These are phyloP conservation scores for Penstemon barbatus DNA, from an alignment of 257 asterid genomes.

Conservation along the genomic window DNA sequence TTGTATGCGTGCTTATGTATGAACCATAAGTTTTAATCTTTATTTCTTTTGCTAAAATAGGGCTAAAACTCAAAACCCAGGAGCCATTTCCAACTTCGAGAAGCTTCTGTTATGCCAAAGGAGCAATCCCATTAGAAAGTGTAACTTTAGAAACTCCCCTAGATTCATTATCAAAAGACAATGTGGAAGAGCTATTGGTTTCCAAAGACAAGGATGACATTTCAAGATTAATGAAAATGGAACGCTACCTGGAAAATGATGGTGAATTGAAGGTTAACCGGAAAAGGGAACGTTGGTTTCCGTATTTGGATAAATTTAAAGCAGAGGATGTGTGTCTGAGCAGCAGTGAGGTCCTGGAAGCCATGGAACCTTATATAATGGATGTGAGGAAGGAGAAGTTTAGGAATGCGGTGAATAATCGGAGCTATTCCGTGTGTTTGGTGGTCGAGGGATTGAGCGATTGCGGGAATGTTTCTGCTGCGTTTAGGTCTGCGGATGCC, in stretches of 20 bases:
- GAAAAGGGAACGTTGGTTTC: slow-evolving; percentile 64
- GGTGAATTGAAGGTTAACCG: slow-evolving; percentile 17
- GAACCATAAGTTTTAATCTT: slow-evolving; percentile 14
- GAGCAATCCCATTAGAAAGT: slow-evolving; percentile 10
- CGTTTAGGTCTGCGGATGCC: slow-evolving; percentile 90
- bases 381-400: slow-evolving; percentile 84
- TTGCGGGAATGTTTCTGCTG: slow-evolving; percentile 88
- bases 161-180: slow-evolving; percentile 36
- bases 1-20: not conserved
- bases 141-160: slow-evolving; percentile 33
- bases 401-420: slow-evolving; percentile 59
- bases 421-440: slow-evolving; percentile 82
- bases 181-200: slow-evolving; percentile 55
- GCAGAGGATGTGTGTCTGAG: slow-evolving; percentile 49
- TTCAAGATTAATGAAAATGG: slow-evolving; percentile 79
- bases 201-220: slow-evolving; percentile 53
- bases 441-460: slow-evolving; percentile 93
- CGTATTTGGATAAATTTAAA: slow-evolving; percentile 71
- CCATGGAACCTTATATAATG: slow-evolving; percentile 71
- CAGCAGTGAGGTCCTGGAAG: slow-evolving; percentile 72
- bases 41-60: slow-evolving; percentile 28
- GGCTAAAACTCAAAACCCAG: slow-evolving; percentile 35
- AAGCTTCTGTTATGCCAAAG: slow-evolving; percentile 40
- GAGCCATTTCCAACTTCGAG: slow-evolving; percentile 46
- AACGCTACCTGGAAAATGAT: slow-evolving; percentile 45